A percentile compares a stretch with the other conserved stretches of the same genome.
These are phyloP conservation scores for Talaromyces verruculosus DNA, from an alignment of 2,329 filamentous ascomycete genomes.

Conservation along the genomic window DNA sequence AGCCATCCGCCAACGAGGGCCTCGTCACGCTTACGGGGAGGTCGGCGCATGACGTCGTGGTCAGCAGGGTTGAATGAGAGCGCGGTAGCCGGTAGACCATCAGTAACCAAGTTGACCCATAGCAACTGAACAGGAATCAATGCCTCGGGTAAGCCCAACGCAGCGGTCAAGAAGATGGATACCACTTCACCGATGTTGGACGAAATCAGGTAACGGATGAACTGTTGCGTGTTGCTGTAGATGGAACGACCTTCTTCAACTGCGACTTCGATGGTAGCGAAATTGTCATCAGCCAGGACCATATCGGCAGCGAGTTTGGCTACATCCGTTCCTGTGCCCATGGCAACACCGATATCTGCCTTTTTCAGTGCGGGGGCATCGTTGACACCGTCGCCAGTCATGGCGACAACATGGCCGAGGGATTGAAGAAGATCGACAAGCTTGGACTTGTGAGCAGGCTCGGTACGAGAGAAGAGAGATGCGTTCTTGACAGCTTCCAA, in stretches of 20 bases:
- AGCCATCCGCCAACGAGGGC: conserved; percentile 91
- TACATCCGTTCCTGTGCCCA: conserved; percentile 97
- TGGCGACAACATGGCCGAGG: conserved; percentile 90
- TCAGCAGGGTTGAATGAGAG: conserved; percentile 98
- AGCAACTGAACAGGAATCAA: conserved; percentile 95
- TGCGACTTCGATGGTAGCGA: conserved; percentile 92
- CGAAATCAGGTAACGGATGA: conserved; percentile 97
- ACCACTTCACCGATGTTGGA: conserved; percentile 99
- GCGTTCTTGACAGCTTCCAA: conserved; percentile 80
- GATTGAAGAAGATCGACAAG: conserved; percentile 95
- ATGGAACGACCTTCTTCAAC: conserved; percentile 97
- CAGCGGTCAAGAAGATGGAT: conserved; percentile 96
- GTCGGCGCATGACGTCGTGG: conserved; percentile 93
- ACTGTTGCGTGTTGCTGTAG: conserved; percentile 99
- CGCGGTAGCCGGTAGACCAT: conserved; percentile 92
- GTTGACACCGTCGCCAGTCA: conserved; percentile 99
- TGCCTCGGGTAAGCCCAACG: conserved; percentile 95
- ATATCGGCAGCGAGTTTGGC: conserved; percentile 96
- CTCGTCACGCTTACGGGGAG: conserved; percentile 89
- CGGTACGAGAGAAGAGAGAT: conserved; percentile 91
- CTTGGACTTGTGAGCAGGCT: conserved; percentile 95
- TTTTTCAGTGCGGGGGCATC: conserved; percentile 98
- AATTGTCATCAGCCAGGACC: conserved; percentile 98
- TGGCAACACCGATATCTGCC: conserved; percentile 96
- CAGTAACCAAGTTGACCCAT: conserved; percentile 98